phyloP scores from a whole-genome alignment of 2,329 filamentous ascomycete species.

The Phialocephala subalpina region DNA sequence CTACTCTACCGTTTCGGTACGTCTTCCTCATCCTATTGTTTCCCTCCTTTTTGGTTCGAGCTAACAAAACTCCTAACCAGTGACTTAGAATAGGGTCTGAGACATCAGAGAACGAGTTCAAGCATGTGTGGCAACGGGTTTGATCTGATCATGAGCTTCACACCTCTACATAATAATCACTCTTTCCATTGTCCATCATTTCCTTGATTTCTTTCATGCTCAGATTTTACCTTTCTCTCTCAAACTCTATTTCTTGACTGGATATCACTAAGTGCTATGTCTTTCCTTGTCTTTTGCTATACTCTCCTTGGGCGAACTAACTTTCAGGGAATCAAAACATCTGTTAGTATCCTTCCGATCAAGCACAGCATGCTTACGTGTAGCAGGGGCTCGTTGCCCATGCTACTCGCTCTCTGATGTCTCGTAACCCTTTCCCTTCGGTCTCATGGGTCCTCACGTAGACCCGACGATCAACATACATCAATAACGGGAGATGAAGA shows the following conservation, averaged over 20 bases:
- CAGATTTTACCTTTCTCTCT: neutral
- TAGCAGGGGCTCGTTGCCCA: conserved; percentile 19
- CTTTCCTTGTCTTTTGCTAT: conserved; percentile 17
- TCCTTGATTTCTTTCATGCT: neutral
- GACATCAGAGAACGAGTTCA: conserved; percentile 12
- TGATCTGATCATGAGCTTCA: neutral
- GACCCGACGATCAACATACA: neutral
- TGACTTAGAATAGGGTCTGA: conserved; percentile 17
- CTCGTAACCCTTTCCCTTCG: conserved; percentile 13
- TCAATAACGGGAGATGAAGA: neutral
- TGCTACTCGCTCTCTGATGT: conserved; percentile 15
- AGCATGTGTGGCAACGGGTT: conserved; percentile 7
- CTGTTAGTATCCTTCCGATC: neutral
- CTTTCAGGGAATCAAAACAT: neutral
- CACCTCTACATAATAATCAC: neutral
- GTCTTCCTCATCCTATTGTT: neutral
- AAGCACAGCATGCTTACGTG: conserved; percentile 13
- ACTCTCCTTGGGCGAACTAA: neutral
- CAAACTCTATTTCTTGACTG: neutral
- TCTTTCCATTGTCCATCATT: neutral
- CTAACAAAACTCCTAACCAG: conserved; percentile 16
- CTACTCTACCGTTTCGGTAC: neutral
- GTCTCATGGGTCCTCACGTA: neutral
- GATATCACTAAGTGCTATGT: conserved; percentile 12
- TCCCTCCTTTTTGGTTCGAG: neutral